These are phyloP conservation scores for Nematocida sp. DNA, from an alignment of 371 early-diverging fungal genomes.

Conservation along the genomic window DNA sequence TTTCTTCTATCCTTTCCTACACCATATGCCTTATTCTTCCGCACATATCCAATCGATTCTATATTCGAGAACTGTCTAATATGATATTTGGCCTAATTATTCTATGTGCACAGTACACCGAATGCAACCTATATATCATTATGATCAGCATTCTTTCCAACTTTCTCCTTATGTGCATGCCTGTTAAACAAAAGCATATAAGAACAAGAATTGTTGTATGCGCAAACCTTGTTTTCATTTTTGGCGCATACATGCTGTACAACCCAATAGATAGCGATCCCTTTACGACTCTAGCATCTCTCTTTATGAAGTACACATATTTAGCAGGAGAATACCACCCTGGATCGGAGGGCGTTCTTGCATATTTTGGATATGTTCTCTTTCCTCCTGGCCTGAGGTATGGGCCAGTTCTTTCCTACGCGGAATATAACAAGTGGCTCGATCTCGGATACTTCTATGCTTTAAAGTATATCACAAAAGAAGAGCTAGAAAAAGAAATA, in stretches of 20 bases:
- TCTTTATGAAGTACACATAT: slow-evolving; percentile 52
- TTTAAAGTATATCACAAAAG: neutral
- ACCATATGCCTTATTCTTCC: slow-evolving; percentile 23
- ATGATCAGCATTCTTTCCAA: slow-evolving; percentile 1
- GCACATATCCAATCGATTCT: slow-evolving; percentile 39
- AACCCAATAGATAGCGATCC: slow-evolving; percentile 18
- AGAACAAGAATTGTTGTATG: slow-evolving; percentile 14
- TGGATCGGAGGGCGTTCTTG: slow-evolving; percentile 7
- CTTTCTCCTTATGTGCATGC: slow-evolving; percentile 18
- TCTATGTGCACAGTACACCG: slow-evolving; percentile 3
- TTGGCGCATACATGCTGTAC: slow-evolving; percentile 5
- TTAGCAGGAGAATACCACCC: slow-evolving; percentile 33
- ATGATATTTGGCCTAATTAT: slow-evolving; percentile 12
- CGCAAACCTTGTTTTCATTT: slow-evolving; percentile 6
- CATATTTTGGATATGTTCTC: slow-evolving; percentile 46
- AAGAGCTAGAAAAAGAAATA: slow-evolving; percentile 1
- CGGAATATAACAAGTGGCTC: slow-evolving; percentile 33
- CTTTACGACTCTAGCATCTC: slow-evolving; percentile 27
- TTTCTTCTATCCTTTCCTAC: slow-evolving; percentile 13
- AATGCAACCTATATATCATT: slow-evolving; percentile 7
- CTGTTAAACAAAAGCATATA: slow-evolving; percentile 32
- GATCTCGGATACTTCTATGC: slow-evolving; percentile 17
- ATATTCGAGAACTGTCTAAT: slow-evolving; percentile 43
- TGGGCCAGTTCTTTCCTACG: slow-evolving; percentile 37
- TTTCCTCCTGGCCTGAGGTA: slow-evolving; percentile 47